Conservation (phyloP, 2,329 filamentous ascomycete species). For the Geosmithia putterillii region DNA sequence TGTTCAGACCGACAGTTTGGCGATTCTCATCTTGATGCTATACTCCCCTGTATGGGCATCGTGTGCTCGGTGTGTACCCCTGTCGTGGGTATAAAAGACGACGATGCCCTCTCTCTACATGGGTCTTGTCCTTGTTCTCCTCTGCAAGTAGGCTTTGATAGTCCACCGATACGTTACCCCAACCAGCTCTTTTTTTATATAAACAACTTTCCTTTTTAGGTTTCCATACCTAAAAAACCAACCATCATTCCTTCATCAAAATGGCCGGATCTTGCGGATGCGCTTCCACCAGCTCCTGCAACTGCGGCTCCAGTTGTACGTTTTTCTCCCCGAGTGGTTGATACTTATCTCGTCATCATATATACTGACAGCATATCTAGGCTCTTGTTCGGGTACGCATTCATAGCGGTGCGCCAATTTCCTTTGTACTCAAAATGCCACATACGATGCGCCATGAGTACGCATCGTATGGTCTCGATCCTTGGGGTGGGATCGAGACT, state of each 20-base stretch:
- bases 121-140: constrained; percentile 1
- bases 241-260: constrained; percentile 9
- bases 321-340: not conserved
- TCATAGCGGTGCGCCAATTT: constrained; percentile 4
- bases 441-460: not conserved
- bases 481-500: not conserved
- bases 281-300: constrained; percentile 20
- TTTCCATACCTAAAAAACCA: constrained; percentile 3
- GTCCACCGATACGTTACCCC: constrained; percentile 2
- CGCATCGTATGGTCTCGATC: not conserved
- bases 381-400: constrained; percentile 2
- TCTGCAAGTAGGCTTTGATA: constrained; percentile 5
- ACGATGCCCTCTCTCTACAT: not conserved
- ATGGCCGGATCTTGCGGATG: constrained; percentile 24
- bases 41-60: too few species aligned
- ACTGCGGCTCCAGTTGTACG: constrained; percentile 21
- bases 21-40: too few species aligned
- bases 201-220: not conserved
- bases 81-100: constrained; percentile 3
- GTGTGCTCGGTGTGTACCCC: too few species aligned
- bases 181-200: not conserved
- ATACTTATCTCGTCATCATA: not conserved
- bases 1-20: not conserved
- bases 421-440: constrained; percentile 1
- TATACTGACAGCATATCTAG: not conserved